A percentile compares a stretch with the other conserved stretches of the same genome.
These are phyloP conservation scores for Elaeagnus macrophylla DNA, from an alignment of 306 rosid genomes.

Conservation along the genomic window DNA sequence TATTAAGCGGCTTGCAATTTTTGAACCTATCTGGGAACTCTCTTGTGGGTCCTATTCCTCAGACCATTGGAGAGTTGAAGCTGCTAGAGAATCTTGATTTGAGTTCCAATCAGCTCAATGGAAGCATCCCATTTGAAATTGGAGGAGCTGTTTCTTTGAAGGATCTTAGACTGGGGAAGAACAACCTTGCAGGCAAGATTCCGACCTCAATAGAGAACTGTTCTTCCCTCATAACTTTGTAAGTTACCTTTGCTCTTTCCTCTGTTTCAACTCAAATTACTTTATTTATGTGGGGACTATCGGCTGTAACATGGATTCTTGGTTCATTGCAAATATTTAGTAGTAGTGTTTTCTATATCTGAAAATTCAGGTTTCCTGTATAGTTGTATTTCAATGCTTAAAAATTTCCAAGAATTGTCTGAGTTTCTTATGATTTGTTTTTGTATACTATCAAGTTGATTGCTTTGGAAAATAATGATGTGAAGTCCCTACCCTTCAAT, in stretches of 20 bases:
- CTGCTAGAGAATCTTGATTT: slow-evolving; percentile 52
- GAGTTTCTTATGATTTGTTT: too few species aligned
- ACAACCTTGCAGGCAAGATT: slow-evolving; percentile 55
- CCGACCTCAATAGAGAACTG: slow-evolving; percentile 69
- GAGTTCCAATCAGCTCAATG: slow-evolving; percentile 61
- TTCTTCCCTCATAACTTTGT: slow-evolving; percentile 64
- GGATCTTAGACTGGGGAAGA: slow-evolving; percentile 56
- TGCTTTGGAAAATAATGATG: too few species aligned
- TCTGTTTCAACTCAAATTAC: slow-evolving; percentile 5
- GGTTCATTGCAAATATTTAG: slow-evolving; percentile 7
- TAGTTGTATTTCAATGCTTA: too few species aligned
- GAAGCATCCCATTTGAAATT: slow-evolving; percentile 67
- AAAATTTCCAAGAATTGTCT: too few species aligned
- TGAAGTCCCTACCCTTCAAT: too few species aligned
- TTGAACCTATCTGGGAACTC: slow-evolving; percentile 61
- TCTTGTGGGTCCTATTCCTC: slow-evolving; percentile 66
- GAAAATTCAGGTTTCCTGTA: too few species aligned
- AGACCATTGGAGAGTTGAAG: slow-evolving; percentile 53
- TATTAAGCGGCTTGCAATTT: slow-evolving; percentile 49
- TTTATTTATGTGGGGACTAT: neutral
- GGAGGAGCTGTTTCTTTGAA: slow-evolving; percentile 56
- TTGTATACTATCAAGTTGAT: too few species aligned
- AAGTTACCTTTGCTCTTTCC: slow-evolving; percentile 36
- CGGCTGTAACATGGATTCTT: neutral
- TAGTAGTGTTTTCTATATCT: neutral